phyloP scores from a whole-genome alignment of 2,329 filamentous ascomycete genomes.

The Cordyceps cateniannulata region DNA sequence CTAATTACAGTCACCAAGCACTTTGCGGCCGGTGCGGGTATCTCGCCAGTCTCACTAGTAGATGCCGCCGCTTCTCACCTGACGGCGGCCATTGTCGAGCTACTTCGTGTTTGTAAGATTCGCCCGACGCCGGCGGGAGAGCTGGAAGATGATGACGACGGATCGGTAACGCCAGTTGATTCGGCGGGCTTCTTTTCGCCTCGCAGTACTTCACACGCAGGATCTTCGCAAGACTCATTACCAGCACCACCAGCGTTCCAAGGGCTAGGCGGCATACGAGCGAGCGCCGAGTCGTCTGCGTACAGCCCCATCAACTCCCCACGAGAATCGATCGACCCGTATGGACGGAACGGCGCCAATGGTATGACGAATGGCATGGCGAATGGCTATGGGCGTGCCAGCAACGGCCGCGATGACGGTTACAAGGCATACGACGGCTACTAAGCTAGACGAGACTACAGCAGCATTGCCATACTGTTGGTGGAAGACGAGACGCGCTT shows the following conservation, averaged over 20 bases:
- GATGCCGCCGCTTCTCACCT: constrained; percentile 92
- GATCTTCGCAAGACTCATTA: constrained; percentile 32
- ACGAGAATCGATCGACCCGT: constrained; percentile 46
- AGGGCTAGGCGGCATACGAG: constrained; percentile 47
- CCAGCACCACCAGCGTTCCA: constrained; percentile 51
- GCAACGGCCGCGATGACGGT: constrained; percentile 26
- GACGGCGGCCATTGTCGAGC: constrained; percentile 76
- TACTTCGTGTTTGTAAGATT: constrained; percentile 79
- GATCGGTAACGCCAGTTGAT: constrained; percentile 57
- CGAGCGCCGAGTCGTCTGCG: constrained; percentile 63
- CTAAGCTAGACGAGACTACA: constrained; percentile 20
- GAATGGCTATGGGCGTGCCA: constrained; percentile 35
- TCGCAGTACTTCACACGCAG: constrained; percentile 35
- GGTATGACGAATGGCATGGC: constrained; percentile 26
- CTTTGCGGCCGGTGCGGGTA: constrained; percentile 71
- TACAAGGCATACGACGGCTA: constrained; percentile 35
- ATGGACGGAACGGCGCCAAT: constrained; percentile 24
- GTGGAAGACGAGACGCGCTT: not conserved
- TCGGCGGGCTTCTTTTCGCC: constrained; percentile 64
- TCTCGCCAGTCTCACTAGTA: constrained; percentile 87
- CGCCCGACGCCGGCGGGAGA: constrained; percentile 67
- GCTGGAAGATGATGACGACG: constrained; percentile 71
- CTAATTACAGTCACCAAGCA: constrained; percentile 93
- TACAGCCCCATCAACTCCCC: constrained; percentile 71
- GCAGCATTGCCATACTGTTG: not conserved